Evolutionary conservation across 1,139 yeast genomes (phyloP).

Genomic region (Yamadazyma blattariae): DNA sequence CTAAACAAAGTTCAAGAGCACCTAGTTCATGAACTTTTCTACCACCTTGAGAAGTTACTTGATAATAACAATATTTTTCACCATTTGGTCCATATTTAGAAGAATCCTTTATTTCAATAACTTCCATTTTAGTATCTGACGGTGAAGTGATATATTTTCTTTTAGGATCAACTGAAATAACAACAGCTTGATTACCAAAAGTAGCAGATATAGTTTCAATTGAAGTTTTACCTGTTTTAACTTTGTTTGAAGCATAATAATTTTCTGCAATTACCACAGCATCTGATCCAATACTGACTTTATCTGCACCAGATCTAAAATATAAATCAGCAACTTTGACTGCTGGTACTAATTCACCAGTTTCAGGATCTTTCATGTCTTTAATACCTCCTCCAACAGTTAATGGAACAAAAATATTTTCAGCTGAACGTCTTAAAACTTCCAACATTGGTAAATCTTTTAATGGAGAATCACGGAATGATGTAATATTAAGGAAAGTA

Average conservation of each 20-base stretch:
- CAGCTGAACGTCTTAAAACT: conserved; percentile 78
- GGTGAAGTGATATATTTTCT: conserved; percentile 71
- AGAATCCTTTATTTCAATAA: conserved; percentile 44
- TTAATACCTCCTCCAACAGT: conserved; percentile 98
- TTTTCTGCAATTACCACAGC: conserved; percentile 89
- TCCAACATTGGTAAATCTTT: conserved; percentile 93
- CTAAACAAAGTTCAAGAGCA: conserved; percentile 81
- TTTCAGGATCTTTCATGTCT: conserved; percentile 78
- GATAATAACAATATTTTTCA: conserved; percentile 85
- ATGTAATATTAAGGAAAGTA: conserved; percentile 89
- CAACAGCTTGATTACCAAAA: conserved; percentile 96
- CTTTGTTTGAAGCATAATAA: conserved; percentile 57
- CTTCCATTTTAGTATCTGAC: conserved; percentile 53
- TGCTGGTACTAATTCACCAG: conserved; percentile 73
- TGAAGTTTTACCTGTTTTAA: conserved; percentile 72
- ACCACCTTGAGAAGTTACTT: conserved; percentile 95
- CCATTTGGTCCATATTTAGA: conserved; percentile 75
- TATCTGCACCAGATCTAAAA: conserved; percentile 95
- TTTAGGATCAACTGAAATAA: conserved; percentile 94
- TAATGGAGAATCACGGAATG: conserved; percentile 90
- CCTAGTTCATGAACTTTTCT: conserved; percentile 87
- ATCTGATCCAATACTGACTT: conserved; percentile 96
- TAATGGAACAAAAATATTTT: conserved; percentile 89
- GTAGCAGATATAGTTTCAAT: conserved; percentile 89
- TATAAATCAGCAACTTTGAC: conserved; percentile 86